Evolutionary conservation across 352 stramenopile genomes (phyloP), one percentile per base, ranked within the genome.

Genomic region (Pythium phragmiticola): DNA sequence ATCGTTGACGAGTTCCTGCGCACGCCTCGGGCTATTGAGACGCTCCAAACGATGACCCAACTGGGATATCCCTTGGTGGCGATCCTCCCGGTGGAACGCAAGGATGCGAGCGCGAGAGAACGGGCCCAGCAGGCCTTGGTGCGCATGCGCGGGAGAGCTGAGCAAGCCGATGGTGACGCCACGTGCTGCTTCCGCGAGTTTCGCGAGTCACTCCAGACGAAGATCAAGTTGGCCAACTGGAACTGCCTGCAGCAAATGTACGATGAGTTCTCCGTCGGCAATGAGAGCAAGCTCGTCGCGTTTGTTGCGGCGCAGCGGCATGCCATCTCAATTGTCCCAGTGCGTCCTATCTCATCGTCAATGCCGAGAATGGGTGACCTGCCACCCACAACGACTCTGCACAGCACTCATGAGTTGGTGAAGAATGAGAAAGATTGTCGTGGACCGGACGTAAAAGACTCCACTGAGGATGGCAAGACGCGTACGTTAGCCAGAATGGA

Each of bases 241-340:
- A 17, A 42, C 54, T 60, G 54, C 39, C 54, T 60, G 3, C 12
- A 39, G 28, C 23, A 39, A 28, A 60, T 60, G 0, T 50, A 28
- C 30, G 54, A 60, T 14, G 54, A 60, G 12, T 49, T 60, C 9
- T 60, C 39, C 30, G 37, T 21, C 2, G 41, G 54, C 9, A 37
- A 52, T 13, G 39, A 60, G 4, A 23, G 23, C 17, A 42, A 19
- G 7, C 39, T 51, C 6, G 41, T 14, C 9, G 26, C 11, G 3
- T 60, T 60, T 39, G 41, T 60, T 1, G 16, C 7, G 6, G 21
- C 2, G 0, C 42, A 50, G 8, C 23, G 7, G 4, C 39, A 37
- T 13, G 54, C 36, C 4, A 60, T 60, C 19, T 51, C 54, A 4
- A 50, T 60, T 37, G 42, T 60, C 0, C 37, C 54, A 7, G 41